Evolutionary conservation across 2,329 filamentous ascomycete genomes (phyloP), one percentile per base, ranked within the genome.

Genomic region (Colletotrichum godetiae): DNA sequence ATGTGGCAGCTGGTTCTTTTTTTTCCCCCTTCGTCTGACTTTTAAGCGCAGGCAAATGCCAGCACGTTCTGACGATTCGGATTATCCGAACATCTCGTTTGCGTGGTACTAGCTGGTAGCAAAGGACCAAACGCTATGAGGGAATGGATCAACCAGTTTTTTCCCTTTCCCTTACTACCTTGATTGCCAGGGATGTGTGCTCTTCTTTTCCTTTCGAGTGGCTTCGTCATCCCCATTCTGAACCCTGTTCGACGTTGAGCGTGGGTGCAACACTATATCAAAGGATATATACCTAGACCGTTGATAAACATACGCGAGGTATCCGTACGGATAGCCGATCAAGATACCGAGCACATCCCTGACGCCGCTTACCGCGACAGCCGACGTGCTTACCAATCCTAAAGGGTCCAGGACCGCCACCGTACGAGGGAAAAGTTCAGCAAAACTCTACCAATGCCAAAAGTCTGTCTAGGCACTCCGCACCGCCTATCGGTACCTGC

Each of bases 341-440:
- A 52, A 68, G 27, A 42, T 5, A 27, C 22, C 4, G 22, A 29
- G 29, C 37, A 10, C 31, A 27, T 72, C 42, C 56, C 29, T 35
- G 24, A 35, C 63, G 7, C 27, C 46, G 24, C 60, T 57, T 60
- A 37, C 37, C 63, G 64, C 64, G 33, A 57, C 68, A 68, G 49
- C 64, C 59, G 53, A 69, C 42, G 12, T 72, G 66, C 42, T 42
- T 46, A 63, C 67, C 59, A 68, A 33, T 72, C 31, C 31, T 58
- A 19, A 31, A 42, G 58, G 42, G 42, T 49, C 8, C 42, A n/a
- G 6, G 19, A 10, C 19, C 42, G 42, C 42, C 42, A 49, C 42
- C 29, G 31, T n/a, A 66, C 13, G 29, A 37, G 60, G 64, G 61
- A 65, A 55, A 49, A n/a, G 42, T 49, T 49, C 42, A 49, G 42